These are phyloP conservation scores for Calonectria honghensis DNA, from an alignment of 2,329 filamentous ascomycete genomes.

Conservation along the genomic window DNA sequence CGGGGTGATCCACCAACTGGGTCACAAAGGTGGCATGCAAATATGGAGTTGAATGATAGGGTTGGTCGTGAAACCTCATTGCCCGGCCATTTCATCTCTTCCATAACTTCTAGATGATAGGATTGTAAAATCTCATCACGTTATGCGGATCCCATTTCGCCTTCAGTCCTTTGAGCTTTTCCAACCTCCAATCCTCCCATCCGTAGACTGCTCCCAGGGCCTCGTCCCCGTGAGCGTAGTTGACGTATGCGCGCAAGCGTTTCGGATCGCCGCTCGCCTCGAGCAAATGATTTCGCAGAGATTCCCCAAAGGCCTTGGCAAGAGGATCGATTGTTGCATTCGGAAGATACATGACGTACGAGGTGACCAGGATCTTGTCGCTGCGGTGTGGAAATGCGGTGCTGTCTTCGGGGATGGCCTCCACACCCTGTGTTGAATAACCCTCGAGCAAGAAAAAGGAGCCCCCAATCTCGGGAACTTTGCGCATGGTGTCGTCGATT, in stretches of 20 bases:
- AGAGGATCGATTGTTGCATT: conserved; percentile 35
- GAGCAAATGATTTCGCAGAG: conserved; percentile 31
- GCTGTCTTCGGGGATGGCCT: conserved; percentile 6
- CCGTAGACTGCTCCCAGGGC: conserved; percentile 39
- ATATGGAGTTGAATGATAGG: no score
- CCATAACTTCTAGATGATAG: conserved; percentile 40
- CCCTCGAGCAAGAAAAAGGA: conserved; percentile 73
- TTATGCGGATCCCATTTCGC: conserved; percentile 66
- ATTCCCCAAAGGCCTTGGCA: conserved; percentile 41
- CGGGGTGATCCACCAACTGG: no score
- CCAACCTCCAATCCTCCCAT: conserved; percentile 62
- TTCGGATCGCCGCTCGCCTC: conserved; percentile 39
- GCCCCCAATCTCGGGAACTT: conserved; percentile 41
- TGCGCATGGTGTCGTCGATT: conserved; percentile 53
- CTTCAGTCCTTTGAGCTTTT: conserved; percentile 66
- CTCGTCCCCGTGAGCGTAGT: conserved; percentile 47
- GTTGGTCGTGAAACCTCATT: no score
- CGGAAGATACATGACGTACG: conserved; percentile 42
- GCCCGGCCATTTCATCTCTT: not conserved
- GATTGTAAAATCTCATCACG: conserved; percentile 53
- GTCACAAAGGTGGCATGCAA: no score
- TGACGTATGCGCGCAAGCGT: conserved; percentile 43
- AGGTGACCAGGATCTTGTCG: conserved; percentile 40
- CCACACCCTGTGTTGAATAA: conserved; percentile 60
- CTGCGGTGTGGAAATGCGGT: conserved; percentile 45